Base-by-base conservation (phyloP, 2,329 filamentous ascomycete species). In the Fusarium napiforme region DNA sequence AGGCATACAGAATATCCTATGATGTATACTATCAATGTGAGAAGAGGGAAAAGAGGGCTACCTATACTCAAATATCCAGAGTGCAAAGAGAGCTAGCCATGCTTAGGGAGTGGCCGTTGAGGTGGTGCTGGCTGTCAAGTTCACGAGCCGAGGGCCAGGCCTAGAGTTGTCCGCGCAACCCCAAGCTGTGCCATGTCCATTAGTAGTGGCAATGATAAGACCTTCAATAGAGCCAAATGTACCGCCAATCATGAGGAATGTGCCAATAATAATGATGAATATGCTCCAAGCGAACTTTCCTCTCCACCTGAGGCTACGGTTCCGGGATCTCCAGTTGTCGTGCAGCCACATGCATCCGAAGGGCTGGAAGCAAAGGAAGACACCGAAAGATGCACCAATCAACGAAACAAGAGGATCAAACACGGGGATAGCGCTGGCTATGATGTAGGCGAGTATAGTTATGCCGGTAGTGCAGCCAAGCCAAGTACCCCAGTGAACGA, bases 401-500 rank as follows among this genome's bases (percentile, higher is more conserved):
- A 74, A 42, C 1, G 72, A 66, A 7, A 74, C 72, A 9, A 74
- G 72, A 34, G 68, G 45, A 10, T 69, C 72, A 45, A 74, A 74
- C 10, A 59, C 43, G 2, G 72, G 72, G 46, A 74, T 70, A 14
- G 68, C 68, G 30, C 72, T 75, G 30, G 72, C 72, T 15, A 74
- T 64, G 46, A 73, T 70, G 39, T 74, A 74, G 32, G 72, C 72
- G 26, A 66, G 46, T 10, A 67, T 8, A 12, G 72, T 69, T 23
- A 61, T 19, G 15, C 67, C 55, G 4, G 49, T 23, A 12, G 68
- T 75, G 56, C 72, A 74, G 23, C 60, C 68, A 34, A 74, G 68
- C 80, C 80, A 82, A 12, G 74, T 74, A 4, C 66, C 47, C 79
- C 80, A 82, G 57, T 82, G 80, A 4, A 71, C 55, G 14, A 71